Conservation (phyloP, 1,284 basidiomycete genomes). For the Serendipita sp. region DNA sequence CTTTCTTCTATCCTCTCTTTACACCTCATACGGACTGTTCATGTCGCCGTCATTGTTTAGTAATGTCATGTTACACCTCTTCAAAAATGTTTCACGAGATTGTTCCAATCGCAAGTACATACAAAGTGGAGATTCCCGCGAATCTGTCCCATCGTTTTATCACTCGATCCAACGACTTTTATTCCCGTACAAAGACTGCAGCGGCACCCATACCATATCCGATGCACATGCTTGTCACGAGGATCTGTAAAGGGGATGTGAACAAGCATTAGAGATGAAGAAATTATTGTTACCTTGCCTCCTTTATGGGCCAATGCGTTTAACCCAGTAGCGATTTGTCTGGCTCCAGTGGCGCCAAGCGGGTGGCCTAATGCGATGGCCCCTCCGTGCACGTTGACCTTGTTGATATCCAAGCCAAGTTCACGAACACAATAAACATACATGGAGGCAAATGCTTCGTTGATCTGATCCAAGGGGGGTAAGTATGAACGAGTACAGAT, state of each 20-base stretch:
- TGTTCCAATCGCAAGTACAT: no score
- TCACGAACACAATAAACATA: slow-evolving; percentile 68
- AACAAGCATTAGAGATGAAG: neutral
- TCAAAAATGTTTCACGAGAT: no score
- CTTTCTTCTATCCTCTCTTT: slow-evolving; percentile 10
- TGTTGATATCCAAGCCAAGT: slow-evolving; percentile 52
- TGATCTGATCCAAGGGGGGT: slow-evolving; percentile 45
- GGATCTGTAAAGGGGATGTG: slow-evolving; percentile 29
- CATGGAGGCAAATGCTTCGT: slow-evolving; percentile 87
- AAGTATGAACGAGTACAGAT: neutral
- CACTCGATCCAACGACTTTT: no score
- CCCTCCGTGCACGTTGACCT: slow-evolving; percentile 83
- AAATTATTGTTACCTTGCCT: slow-evolving; percentile 43
- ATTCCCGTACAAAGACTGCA: slow-evolving; percentile 49
- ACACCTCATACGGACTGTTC: slow-evolving; percentile 5
- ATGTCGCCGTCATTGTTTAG: slow-evolving; percentile 7
- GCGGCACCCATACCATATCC: slow-evolving; percentile 85
- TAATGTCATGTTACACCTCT: no score
- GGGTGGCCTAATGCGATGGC: slow-evolving; percentile 82
- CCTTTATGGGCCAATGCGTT: slow-evolving; percentile 65
- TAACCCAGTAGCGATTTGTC: slow-evolving; percentile 79
- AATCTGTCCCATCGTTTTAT: no score
- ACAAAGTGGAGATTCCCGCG: no score
- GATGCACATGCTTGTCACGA: slow-evolving; percentile 77
- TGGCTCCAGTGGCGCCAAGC: slow-evolving; percentile 77